phyloP scores from a whole-genome alignment of 202 grass and related monocot genomes.

The Schoenoplectus tabernaemontani region DNA sequence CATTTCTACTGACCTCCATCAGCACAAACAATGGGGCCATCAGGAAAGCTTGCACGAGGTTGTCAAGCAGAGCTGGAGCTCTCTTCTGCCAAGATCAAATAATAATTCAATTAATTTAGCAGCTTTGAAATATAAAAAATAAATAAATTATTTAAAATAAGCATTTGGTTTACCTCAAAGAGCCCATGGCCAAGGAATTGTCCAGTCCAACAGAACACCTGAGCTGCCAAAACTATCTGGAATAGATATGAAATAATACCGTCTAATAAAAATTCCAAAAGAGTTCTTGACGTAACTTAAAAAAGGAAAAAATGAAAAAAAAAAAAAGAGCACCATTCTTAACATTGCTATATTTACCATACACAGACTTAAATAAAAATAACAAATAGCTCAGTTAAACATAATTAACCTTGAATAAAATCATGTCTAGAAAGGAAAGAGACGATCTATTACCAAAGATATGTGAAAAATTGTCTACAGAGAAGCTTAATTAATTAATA shows the following conservation, averaged over 20 bases:
- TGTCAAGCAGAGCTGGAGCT: conserved; percentile 89
- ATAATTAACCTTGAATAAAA: neutral
- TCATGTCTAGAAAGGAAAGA: too few relatives aligned
- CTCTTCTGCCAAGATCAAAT: conserved; percentile 40
- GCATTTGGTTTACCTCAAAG: conserved; percentile 57
- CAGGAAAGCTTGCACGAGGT: conserved; percentile 78
- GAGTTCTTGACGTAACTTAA: neutral
- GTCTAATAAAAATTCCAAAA: neutral
- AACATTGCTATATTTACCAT: too few relatives aligned
- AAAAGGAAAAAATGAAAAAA: too few relatives aligned
- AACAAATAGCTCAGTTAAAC: too few relatives aligned
- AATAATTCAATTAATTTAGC: neutral
- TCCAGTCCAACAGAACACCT: conserved; percentile 73
- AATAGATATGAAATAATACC: conserved; percentile 9
- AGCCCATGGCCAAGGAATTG: conserved; percentile 93
- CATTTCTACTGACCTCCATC: conserved; percentile 44
- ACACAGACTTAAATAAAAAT: neutral
- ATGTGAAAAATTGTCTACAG: neutral
- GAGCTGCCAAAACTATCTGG: conserved; percentile 80
- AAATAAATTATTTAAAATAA: neutral
- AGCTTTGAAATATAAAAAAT: neutral
- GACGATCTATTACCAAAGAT: neutral
- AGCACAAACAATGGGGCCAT: conserved; percentile 98
- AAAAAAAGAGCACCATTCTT: too few relatives aligned
- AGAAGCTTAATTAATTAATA: neutral